Base-by-base conservation (phyloP, 225 moss, liverwort and hornwort species). In the Rhytidiadelphus loreus region DNA sequence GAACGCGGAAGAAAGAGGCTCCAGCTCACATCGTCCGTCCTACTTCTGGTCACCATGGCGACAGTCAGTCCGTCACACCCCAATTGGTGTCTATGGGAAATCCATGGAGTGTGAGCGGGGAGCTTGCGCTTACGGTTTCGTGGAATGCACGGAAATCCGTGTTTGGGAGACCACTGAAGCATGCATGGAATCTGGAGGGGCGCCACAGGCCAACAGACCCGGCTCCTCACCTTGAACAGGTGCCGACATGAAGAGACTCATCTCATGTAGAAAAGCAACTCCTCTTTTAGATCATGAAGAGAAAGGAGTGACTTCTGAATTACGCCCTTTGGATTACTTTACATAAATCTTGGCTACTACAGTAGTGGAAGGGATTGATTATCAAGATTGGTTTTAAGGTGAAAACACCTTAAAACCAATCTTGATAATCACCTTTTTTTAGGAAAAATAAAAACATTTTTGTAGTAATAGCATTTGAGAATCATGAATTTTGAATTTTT, bases 141-240 rank as follows among this genome's bases (percentile, higher is more conserved):
- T 86, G 88, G 50, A 87, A 86, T 83, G 80, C 89, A 87, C 43
- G 61, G 72, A 91, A 83, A 39, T 37, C 83, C 2, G 50, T 43
- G 89, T 58, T 83, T 30, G n/a, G 66, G 80, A 88, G 83, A 77
- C 39, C 62, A 69, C 63, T 16, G 32, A 77, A 89, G 87, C 83
- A 32, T 60, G 65, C 81, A 56, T 44, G 70, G 80, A 84, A 84
- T 61, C 16, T 87, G 88, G 92, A 87, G 18, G 57, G 90, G 90
- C 18, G 87, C 87, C 79, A 90, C 33, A 26, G 50, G 16, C 77
- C 90, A 90, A 92, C 63, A 63, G 92, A 69, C 90, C 90, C 17
- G 90, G 90, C 88, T 92, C 83, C 92, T 92, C 92, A 74, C 64
- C 41, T 61, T 90, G 88, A 92, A 92, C 61, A 69, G 90, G 90